Evolutionary conservation across 2,329 filamentous ascomycete species (phyloP).

Genomic region (Colletotrichum sp.): DNA sequence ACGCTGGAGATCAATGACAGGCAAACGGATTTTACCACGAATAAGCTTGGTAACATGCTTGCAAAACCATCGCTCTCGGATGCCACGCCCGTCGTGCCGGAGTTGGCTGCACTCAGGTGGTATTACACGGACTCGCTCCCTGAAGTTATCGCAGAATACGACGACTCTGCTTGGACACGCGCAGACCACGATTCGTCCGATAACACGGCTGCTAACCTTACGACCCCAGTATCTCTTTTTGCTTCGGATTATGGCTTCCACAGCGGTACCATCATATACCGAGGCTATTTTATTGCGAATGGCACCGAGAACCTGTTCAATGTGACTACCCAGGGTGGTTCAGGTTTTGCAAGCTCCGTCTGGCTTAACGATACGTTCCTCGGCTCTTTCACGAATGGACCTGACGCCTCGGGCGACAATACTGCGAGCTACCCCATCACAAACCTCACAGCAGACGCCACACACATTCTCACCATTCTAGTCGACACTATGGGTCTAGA

Average conservation of each 20-base stretch:
- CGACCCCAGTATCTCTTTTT: conserved; percentile 71
- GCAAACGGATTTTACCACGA: conserved; percentile 36
- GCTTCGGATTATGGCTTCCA: conserved; percentile 77
- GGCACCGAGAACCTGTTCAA: conserved; percentile 63
- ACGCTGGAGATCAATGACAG: conserved; percentile 48
- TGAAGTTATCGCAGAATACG: conserved; percentile 67
- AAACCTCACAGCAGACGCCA: conserved; percentile 51
- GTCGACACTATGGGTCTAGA: conserved; percentile 78
- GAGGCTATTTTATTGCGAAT: conserved; percentile 70
- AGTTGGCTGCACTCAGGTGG: conserved; percentile 67
- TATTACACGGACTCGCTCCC: conserved; percentile 74
- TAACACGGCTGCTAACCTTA: conserved; percentile 61
- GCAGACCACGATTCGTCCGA: conserved; percentile 64
- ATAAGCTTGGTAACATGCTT: conserved; percentile 52
- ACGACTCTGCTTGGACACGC: conserved; percentile 70
- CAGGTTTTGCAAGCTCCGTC: conserved; percentile 68
- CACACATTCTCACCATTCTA: conserved; percentile 70
- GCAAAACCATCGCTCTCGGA: conserved; percentile 28
- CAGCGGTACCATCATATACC: conserved; percentile 71
- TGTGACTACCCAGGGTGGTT: conserved; percentile 68
- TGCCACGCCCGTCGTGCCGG: conserved; percentile 54
- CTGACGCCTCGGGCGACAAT: conserved; percentile 49
- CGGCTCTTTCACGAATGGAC: conserved; percentile 66
- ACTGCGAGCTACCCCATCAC: conserved; percentile 64
- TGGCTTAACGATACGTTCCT: conserved; percentile 70